Evolutionary conservation across 345 rosid species (phyloP).

Genomic region (Bruguiera sexangula): DNA sequence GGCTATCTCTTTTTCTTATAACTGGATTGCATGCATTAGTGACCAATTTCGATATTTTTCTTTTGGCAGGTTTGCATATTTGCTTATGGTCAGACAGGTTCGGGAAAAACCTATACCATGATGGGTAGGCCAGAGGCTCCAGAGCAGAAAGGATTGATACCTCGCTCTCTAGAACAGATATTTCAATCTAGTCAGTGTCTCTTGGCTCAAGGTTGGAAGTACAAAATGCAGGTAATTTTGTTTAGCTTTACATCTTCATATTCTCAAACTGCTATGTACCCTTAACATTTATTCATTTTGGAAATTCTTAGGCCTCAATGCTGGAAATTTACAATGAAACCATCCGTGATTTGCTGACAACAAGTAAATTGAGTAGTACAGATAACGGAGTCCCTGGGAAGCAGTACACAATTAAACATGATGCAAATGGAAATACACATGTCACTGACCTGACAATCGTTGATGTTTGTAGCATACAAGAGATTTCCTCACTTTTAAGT

Average conservation of each 20-base stretch:
- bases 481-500: constrained; percentile 67
- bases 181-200: constrained; percentile 74
- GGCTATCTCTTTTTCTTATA: too few relatives aligned
- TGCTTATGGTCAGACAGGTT: constrained; percentile 98
- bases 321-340: constrained; percentile 93
- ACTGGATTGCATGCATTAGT: too few relatives aligned
- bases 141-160: constrained; percentile 81
- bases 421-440: constrained; percentile 67
- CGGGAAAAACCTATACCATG: constrained; percentile 97
- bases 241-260: background rate
- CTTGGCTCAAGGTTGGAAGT: constrained; percentile 80
- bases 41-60: too few relatives aligned
- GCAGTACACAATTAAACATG: constrained; percentile 81
- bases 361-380: constrained; percentile 35
- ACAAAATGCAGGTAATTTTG: constrained; percentile 76
- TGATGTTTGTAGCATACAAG: constrained; percentile 70
- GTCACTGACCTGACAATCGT: constrained; percentile 78
- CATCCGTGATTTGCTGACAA: constrained; percentile 68
- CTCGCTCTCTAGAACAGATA: constrained; percentile 87
- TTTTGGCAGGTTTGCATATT: constrained; percentile 76
- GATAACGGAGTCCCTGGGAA: constrained; percentile 59
- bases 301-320: constrained; percentile 73
- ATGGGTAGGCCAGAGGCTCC: constrained; percentile 81
- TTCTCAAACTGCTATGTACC: background rate
- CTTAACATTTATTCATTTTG: background rate